Percentiles rank a stretch among this genome's conserved stretches.
These are phyloP conservation scores for Colletotrichum lindemuthianum DNA, from an alignment of 2,329 filamentous ascomycete species.

Conservation along the genomic window DNA sequence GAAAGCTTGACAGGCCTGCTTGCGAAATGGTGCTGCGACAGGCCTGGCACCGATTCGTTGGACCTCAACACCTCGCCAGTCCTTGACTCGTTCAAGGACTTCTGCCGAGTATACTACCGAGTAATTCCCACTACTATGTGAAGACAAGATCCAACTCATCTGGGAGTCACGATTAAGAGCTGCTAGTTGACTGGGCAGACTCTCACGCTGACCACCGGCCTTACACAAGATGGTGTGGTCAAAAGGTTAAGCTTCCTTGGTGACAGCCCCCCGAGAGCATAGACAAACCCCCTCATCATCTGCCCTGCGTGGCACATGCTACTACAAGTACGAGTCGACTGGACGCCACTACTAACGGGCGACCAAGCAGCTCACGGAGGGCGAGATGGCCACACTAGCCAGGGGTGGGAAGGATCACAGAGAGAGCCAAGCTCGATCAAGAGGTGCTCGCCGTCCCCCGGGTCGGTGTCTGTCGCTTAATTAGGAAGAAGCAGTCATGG, in stretches of 20 bases:
- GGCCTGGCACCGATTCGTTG: no score
- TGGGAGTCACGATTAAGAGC: not conserved
- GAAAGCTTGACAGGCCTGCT: not conserved
- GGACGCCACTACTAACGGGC: constrained; percentile 2
- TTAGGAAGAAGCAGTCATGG: no score
- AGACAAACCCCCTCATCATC: no score
- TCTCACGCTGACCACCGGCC: not conserved
- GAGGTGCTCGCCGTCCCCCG: constrained; percentile 13
- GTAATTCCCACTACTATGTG: no score
- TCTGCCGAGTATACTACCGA: no score
- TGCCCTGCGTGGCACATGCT: not conserved
- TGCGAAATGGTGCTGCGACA: not conserved
- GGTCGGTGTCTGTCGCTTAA: not conserved
- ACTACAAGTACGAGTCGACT: not conserved
- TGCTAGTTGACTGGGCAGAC: not conserved
- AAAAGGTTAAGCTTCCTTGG: constrained; percentile 4
- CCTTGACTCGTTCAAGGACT: no score
- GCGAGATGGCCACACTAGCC: constrained; percentile 1
- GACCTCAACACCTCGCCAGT: no score
- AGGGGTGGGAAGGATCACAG: constrained; percentile 5
- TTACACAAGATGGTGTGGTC: not conserved
- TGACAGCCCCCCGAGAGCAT: not conserved
- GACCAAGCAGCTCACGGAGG: no score
- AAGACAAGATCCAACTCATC: no score
- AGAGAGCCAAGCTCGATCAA: constrained; percentile 2